Evolutionary conservation across 805 yeast genomes (phyloP), one percentile per base, ranked within the genome.

Genomic region (Candida xyloterini): DNA sequence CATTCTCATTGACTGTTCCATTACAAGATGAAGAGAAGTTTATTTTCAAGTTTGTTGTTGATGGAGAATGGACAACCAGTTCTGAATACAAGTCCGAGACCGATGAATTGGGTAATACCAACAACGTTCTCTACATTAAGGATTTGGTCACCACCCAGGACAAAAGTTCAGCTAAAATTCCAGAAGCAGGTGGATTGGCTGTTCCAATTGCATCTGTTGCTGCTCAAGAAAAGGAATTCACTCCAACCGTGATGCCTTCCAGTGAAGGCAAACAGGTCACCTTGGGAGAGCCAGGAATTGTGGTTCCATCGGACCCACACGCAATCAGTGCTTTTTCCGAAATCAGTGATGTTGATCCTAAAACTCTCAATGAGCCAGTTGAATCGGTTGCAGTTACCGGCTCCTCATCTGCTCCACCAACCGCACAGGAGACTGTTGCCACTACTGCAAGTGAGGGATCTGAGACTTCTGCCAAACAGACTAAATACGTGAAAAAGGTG

Each of bases 211-310:
- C 43, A 7, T 36, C 33, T 20, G 44, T 40, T 9, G 6, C 20
- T 4, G 6, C 4, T 5, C 20, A 18, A 6, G 20, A 18, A 6
- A 25, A 29, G 24, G 28, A 13, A 74, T 84, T 52, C 66, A 74
- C 42, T 95, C 78, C 47, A 44, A 69, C 77, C 10, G 79, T 74
- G 15, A 40, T 73, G 61, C 79, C 80, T 31, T 57, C 70, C 4
- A 25, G 52, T 13, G 76, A 71, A 47, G 70, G 67, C 18, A 71
- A 71, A 35, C 64, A 66, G 43, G 59, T 71, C 7, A 52, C 73
- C 40, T 48, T 68, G 26, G 84, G 87, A 35, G 90, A 84, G 55
- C 88, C 93, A 21, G 95, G 95, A 33, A 71, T 84, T 44, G 74
- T 68, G 27, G 59, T 84, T 50, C 91, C 91, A 33, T 53, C 66